Base-by-base conservation (phyloP, 495 filamentous ascomycete genomes). In the Neurospora intermedia region DNA sequence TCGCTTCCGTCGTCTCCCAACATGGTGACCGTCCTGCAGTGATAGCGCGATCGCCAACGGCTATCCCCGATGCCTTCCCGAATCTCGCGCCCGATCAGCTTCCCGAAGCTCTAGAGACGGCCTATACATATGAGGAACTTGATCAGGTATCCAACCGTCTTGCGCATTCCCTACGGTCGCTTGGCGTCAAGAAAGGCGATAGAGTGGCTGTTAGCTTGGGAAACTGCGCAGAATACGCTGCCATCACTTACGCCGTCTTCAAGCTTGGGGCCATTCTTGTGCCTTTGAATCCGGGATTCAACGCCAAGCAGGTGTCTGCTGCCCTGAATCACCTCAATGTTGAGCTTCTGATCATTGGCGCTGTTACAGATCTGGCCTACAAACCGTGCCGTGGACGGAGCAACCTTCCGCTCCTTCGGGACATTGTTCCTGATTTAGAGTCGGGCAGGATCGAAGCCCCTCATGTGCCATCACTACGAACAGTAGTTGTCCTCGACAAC, bases 201-300 rank as follows among this genome's bases (percentile, higher is more conserved):
- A 86, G 94, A 31, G 92, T 98, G 13, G 94, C 91, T 10, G 91
- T 97, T 16, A 93, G 90, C 76, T 80, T 97, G 23, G 94, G 96
- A 2, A 99, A 97, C 77, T 90, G 88, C 40, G 84, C 92, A 78
- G 94, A 97, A 82, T 94, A 90, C 78, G 92, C 92, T 5, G 88
- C 91, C 80, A 81, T 88, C 18, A 96, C 92, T 31, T 98, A 99
- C 82, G 94, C 94, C 6, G 75, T 97, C 27, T 97, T 96, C 81
- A 98, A 99, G 80, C 86, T 98, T 3, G 96, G 96, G 18, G 96
- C 93, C 59, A 90, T 98, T 69, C 84, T 98, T 72, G 94, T 97
- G 2, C 96, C 96, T 2, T 84, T 99, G 42, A 99, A 99, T 81
- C 95, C 94, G 3, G 92, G 89, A 0, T 99, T 98, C 86, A 97